Conservation (phyloP, 257 asterid genomes). For the Solanum chiquidenum region DNA sequence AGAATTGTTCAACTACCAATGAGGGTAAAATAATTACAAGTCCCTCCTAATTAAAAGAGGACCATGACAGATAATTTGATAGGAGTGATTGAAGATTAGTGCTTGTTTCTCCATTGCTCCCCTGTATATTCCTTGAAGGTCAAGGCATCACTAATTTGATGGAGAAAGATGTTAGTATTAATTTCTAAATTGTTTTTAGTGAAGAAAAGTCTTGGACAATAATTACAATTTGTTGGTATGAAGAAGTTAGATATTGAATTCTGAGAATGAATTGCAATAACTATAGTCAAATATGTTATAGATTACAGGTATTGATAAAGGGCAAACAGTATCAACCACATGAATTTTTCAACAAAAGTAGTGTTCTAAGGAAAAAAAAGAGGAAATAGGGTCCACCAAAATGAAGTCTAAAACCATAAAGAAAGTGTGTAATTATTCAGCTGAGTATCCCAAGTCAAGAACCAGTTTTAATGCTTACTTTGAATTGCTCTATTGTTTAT, state of each 20-base stretch:
- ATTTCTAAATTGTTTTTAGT: not conserved
- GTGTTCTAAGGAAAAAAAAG: not conserved
- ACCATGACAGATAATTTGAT: not conserved
- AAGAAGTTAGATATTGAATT: not conserved
- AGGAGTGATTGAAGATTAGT: not conserved
- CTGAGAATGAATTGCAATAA: not conserved
- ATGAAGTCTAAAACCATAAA: not conserved
- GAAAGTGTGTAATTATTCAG: not conserved
- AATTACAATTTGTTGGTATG: not conserved
- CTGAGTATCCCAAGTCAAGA: not conserved
- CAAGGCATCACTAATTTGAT: not conserved
- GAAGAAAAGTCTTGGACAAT: not conserved
- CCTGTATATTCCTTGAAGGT: not conserved
- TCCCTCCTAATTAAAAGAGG: not conserved
- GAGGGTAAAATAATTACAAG: not conserved
- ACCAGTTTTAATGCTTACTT: constrained; percentile 11
- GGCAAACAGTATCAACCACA: not conserved
- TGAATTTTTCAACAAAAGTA: not conserved
- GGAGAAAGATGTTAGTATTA: not conserved
- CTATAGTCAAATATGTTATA: not conserved
- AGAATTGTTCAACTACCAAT: not conserved
- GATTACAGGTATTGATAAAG: not conserved
- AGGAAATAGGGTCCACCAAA: not conserved
- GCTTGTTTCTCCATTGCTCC: not conserved
- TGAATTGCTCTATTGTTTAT: constrained; percentile 4